A percentile compares a stretch with the other conserved stretches of the same genome.
phyloP scores from a whole-genome alignment of 495 filamentous ascomycete genomes.

The Zalerion maritima region DNA sequence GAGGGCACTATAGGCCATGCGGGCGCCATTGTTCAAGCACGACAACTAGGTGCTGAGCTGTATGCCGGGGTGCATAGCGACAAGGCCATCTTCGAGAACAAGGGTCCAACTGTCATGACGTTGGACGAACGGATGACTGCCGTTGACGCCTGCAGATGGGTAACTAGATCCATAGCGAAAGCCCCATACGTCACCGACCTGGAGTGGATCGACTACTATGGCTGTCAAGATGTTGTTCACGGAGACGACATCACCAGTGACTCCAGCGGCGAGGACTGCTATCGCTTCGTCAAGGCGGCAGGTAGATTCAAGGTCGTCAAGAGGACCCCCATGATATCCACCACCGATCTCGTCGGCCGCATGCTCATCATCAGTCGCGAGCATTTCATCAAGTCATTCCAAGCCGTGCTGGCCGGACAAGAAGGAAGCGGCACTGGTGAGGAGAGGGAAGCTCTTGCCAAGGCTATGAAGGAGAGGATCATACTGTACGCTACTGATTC shows the following conservation, averaged over 20 bases:
- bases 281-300: conserved; percentile 87
- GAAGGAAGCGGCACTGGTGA: conserved; percentile 56
- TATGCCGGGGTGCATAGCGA: conserved; percentile 89
- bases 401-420: conserved; percentile 46
- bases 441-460: conserved; percentile 46
- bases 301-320: conserved; percentile 87
- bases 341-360: conserved; percentile 88
- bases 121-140: conserved; percentile 79
- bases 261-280: conserved; percentile 81
- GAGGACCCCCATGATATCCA: conserved; percentile 91
- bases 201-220: conserved; percentile 86
- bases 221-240: conserved; percentile 84
- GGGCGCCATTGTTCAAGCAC: conserved; percentile 86
- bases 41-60: conserved; percentile 65
- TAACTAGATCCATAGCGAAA: conserved; percentile 62
- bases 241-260: conserved; percentile 84
- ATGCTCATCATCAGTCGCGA: conserved; percentile 88
- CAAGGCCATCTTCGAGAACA: conserved; percentile 86
- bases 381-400: conserved; percentile 72
- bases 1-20: conserved; percentile 65
- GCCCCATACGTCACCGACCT: conserved; percentile 93
- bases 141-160: conserved; percentile 90
- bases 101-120: conserved; percentile 95
- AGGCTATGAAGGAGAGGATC: conserved; percentile 53
- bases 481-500: conserved; percentile 76